Conservation (phyloP, 352 stramenopile species). For the Phytophthora foliorum region DNA sequence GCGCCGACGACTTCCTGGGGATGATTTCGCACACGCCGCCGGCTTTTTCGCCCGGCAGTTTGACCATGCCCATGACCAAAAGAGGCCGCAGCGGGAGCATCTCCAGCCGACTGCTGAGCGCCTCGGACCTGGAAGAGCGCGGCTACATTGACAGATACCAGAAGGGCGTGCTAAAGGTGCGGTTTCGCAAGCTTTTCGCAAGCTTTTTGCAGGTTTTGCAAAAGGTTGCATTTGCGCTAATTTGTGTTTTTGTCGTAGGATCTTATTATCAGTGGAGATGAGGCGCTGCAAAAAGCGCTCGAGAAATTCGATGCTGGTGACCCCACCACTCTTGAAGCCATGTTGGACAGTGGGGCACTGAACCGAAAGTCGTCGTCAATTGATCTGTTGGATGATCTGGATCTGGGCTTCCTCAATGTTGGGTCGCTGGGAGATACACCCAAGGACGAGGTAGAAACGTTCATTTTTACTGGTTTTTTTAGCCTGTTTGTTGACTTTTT, state of each 20-base stretch:
- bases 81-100: conserved; percentile 85
- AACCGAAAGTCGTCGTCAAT: conserved; percentile 87
- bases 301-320: conserved; percentile 92
- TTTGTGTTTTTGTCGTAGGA: conserved; percentile 52
- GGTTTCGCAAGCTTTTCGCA: not conserved
- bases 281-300: conserved; percentile 89
- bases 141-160: conserved; percentile 92
- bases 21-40: conserved; percentile 93
- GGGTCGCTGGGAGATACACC: conserved; percentile 85
- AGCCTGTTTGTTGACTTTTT: conserved; percentile 5
- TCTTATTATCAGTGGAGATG: conserved; percentile 93
- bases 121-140: conserved; percentile 91
- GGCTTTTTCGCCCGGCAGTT: conserved; percentile 91
- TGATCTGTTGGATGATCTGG: conserved; percentile 87
- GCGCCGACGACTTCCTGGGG: conserved; percentile 85
- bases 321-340: conserved; percentile 83
- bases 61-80: conserved; percentile 92
- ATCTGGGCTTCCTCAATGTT: conserved; percentile 91
- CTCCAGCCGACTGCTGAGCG: conserved; percentile 87
- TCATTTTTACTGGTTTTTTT: conserved; percentile 1
- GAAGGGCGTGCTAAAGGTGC: conserved; percentile 91
- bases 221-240: not conserved
- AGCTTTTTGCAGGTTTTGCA: conserved; percentile 1
- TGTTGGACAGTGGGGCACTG: conserved; percentile 84
- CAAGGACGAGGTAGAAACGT: conserved; percentile 78